A percentile compares a stretch with the other conserved stretches of the same genome.
phyloP scores from a whole-genome alignment of 805 yeast genomes.

The Kodamaea kaohsiungensis region DNA sequence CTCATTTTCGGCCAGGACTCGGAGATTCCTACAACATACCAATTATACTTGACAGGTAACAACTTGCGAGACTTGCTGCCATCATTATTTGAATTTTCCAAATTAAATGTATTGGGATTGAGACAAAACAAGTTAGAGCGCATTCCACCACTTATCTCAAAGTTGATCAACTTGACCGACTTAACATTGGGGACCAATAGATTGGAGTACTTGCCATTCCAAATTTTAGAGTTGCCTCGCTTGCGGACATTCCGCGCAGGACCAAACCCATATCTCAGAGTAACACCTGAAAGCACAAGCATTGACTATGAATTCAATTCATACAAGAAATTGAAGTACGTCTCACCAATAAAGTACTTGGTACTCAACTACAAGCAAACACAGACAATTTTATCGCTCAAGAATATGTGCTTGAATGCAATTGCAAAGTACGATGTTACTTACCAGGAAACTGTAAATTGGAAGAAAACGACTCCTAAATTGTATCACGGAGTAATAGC shows the following conservation, averaged over 20 bases:
- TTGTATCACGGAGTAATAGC: slow-evolving; percentile 47
- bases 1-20: slow-evolving; percentile 39
- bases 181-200: slow-evolving; percentile 54
- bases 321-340: slow-evolving; percentile 23
- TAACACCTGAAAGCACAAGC: slow-evolving; percentile 26
- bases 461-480: slow-evolving; percentile 53
- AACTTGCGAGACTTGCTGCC: slow-evolving; percentile 49
- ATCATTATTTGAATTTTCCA: slow-evolving; percentile 49
- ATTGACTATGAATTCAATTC: slow-evolving; percentile 19
- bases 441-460: slow-evolving; percentile 51
- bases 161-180: slow-evolving; percentile 41
- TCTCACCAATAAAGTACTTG: slow-evolving; percentile 30
- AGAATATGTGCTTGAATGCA: slow-evolving; percentile 47
- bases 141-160: slow-evolving; percentile 21
- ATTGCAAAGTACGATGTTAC: slow-evolving; percentile 56
- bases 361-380: slow-evolving; percentile 14
- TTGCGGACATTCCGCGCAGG: slow-evolving; percentile 52
- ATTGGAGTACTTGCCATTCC: slow-evolving; percentile 52
- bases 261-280: slow-evolving; percentile 48
- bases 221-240: slow-evolving; percentile 46
- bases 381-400: slow-evolving; percentile 43
- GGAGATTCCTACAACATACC: slow-evolving; percentile 31
- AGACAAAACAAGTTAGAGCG: slow-evolving; percentile 42
- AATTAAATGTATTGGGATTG: slow-evolving; percentile 51
- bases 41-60: slow-evolving; percentile 54